Evolutionary conservation across 805 yeast genomes (phyloP), one percentile per base, ranked within the genome.

Genomic region (Metschnikowia lochheadii): DNA sequence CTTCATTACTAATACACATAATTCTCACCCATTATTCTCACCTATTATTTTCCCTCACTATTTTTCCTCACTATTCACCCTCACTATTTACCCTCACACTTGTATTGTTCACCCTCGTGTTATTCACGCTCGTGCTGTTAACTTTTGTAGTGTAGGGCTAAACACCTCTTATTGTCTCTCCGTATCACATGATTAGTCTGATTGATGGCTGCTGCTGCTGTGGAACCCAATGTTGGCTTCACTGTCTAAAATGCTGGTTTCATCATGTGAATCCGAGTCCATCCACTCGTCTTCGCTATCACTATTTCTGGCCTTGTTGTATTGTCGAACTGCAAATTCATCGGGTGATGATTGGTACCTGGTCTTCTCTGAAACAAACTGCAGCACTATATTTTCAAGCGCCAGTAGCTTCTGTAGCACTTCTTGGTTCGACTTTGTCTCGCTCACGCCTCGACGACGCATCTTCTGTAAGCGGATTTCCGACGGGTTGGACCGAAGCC

Each of bases 371-470:
- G 46, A 21, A 13, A 48, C 37, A 17, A 49, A 49, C 20, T 40
- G 49, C 18, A 32, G 31, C 5, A 53, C 23, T 35, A 44, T 44
- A 3, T 29, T 46, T 18, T 53, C 46, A 10, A 53, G 31, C 6
- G 43, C 51, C 34, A 26, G 44, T 14, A 53, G 37, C 33, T 49
- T 53, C 18, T 26, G 49, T 44, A 53, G 41, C 15, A 53, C 39
- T 35, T 49, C 40, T 29, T 53, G 44, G 15, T 45, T 49, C 40
- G 39, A 44, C 18, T n/a, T 39, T 13, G 42, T 46, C 29, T 26
- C 46, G 38, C 39, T 45, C 20, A 14, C 48, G 46, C 23, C 44
- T 15, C 35, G 40, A 40, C 34, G 52, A 42, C 26, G 50, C 42
- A 41, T 49, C 45, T 39, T 44, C 46, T 44, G 46, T 35, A 44